Base-by-base conservation (phyloP, 1,284 basidiomycete genomes). In the Trichosporon sp. region DNA sequence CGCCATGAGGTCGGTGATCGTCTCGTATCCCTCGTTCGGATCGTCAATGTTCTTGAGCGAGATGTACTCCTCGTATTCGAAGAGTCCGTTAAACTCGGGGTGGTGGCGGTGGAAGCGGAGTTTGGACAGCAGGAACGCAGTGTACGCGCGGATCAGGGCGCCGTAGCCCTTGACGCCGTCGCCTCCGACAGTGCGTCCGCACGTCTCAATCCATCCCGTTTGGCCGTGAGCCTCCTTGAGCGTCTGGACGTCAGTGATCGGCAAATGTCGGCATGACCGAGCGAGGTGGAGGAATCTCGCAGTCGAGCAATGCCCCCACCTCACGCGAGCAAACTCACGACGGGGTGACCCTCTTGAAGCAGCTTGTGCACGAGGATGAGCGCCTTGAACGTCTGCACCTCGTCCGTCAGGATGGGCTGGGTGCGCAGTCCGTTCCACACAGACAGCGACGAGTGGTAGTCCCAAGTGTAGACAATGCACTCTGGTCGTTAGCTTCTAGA, bases 391-490 rank as follows among this genome's bases (percentile, higher is more conserved):
- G 95, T 96, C 85, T 96, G 94, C 0, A 97, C 90, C 85, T 98
- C 95, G 83, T 98, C 95, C 2, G 94, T 89, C 31, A 98, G 86
- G 77, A 98, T 96, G 46, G 95, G 95, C 78, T 96, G 94, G 3
- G 97, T 96, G 63, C 95, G 88, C 14, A 98, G 87, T 32, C 93
- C 94, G 77, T 92, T 94, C 96, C 96, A 98, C 80, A 98, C 96
- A 6, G 94, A 95, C 78, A 93, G 90, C 48, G 94, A 96, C n/a
- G 93, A 92, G 81, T 96, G 94, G 81, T 97, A 97, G 83, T 98
- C 95, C 95, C 95, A 97, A 14, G 95, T 97, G 84, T 95, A 98
- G 40, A 98, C 93, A 81, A 98, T 96, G 78, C 92, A 94, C 86
- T 96, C 95, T 97, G 81, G 51, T 38, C 51, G 69, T 72, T 21